Evolutionary conservation across 1,284 basidiomycete species (phyloP), one percentile per base, ranked within the genome.

Genomic region (Pseudozyma tsukubaensis): DNA sequence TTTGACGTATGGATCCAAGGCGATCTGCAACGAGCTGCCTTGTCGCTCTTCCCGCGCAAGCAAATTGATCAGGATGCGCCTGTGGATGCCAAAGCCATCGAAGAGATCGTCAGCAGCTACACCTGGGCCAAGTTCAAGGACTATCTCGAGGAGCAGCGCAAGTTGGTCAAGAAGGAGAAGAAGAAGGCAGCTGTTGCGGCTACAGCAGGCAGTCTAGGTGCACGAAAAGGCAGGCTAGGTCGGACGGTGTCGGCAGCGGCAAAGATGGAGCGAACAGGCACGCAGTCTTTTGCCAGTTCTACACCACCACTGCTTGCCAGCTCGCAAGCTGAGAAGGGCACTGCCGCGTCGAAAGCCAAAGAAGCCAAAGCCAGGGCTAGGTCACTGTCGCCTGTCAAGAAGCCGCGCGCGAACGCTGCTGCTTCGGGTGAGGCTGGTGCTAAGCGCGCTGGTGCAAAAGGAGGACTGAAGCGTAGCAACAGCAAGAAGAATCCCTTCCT

Each of bases 1-100:
- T 97, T 97, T 78, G 94, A 97, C 85, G 89, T 90, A 32, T 97
- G 94, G 93, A 85, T 94, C 49, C 90, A 93, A 77, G 94, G 94
- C 3, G 93, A 97, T 81, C 90, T 93, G 4, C 94, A 97, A 84
- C 71, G 61, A 5, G 73, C 82, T 7, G 80, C 83, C 12, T 67
- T 77, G 0, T 82, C 82, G 16, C 71, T 84, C 13, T 72, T 75
- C 36, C 72, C 72, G 4, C 13, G 51, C 16, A 61, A 57, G 47
- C 24, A 50, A 24, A 44, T 69, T 11, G 66, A 61, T n/a, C 61
- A 59, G 16, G 52, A 50, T 6, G 65, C 62, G 1, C 43, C 54
- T 2, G 44, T 21, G 3, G 64, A 60, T 34, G 60, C 53, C 4
- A 56, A 35, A 24, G 50, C 37, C 21, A 75, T 70, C 39, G 67